A percentile compares a stretch with the other conserved stretches of the same genome.
Evolutionary conservation across 2,329 filamentous ascomycete genomes (phyloP).

Genomic region (Colletotrichum eleusines): DNA sequence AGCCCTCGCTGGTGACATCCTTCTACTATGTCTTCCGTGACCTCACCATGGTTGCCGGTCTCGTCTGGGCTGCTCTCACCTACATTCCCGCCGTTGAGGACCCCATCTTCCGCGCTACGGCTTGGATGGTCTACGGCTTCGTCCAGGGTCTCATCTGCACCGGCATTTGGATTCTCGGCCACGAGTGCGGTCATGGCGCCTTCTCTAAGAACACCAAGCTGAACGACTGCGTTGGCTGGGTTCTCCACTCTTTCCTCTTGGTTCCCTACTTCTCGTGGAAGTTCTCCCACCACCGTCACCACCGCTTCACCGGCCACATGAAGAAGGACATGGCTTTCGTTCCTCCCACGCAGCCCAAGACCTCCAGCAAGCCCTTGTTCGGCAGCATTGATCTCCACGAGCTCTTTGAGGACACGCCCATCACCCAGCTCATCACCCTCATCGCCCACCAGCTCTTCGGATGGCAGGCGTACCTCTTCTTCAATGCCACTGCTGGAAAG

Average conservation of each 20-base stretch:
- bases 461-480: conserved; percentile 73
- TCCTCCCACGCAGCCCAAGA: conserved; percentile 59
- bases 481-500: conserved; percentile 66
- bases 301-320: conserved; percentile 76
- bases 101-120: conserved; percentile 56
- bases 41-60: conserved; percentile 59
- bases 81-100: conserved; percentile 66
- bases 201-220: conserved; percentile 69
- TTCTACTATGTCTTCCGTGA: conserved; percentile 69
- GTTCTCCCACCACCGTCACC: conserved; percentile 77
- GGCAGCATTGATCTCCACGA: conserved; percentile 61
- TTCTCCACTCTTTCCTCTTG: conserved; percentile 73
- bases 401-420: conserved; percentile 73
- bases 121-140: conserved; percentile 72
- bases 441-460: conserved; percentile 73
- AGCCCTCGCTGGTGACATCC: conserved; percentile 64
- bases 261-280: conserved; percentile 82
- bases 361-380: conserved; percentile 50
- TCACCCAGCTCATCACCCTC: conserved; percentile 65
- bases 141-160: conserved; percentile 75
- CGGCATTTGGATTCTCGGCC: conserved; percentile 77
- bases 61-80: conserved; percentile 64
- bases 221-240: conserved; percentile 73
- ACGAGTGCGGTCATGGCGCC: conserved; percentile 78
- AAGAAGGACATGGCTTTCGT: conserved; percentile 76